Conservation (phyloP, 169 alveolate species). For the Eimeria necatrix region DNA sequence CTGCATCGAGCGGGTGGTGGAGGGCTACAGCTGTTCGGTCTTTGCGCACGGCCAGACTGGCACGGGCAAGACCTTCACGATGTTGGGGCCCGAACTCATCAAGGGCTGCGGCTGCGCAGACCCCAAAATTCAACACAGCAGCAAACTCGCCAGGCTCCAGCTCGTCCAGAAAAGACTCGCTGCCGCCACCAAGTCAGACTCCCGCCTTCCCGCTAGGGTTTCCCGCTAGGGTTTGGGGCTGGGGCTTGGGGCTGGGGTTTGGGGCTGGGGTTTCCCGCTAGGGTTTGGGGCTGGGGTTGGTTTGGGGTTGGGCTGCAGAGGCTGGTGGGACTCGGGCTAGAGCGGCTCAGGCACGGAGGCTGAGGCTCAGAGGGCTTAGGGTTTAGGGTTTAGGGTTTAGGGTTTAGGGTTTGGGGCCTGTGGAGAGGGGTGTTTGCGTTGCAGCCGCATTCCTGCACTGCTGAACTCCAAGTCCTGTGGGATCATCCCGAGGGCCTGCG, state of each 20-base stretch:
- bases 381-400: neutral
- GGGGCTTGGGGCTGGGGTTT: no score
- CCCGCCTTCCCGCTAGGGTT: neutral
- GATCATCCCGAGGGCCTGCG: constrained; percentile 88
- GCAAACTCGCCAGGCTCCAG: neutral
- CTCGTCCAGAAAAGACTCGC: constrained; percentile 45
- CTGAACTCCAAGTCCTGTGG: constrained; percentile 85
- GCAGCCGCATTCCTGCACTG: constrained; percentile 71
- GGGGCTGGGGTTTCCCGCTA: no score
- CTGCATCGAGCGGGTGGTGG: constrained; percentile 83
- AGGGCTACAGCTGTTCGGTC: constrained; percentile 85
- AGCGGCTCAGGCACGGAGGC: no score
- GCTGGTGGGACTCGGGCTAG: no score
- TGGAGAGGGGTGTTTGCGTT: neutral
- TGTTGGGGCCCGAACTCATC: constrained; percentile 88
- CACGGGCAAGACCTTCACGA: constrained; percentile 88
- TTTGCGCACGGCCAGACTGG: constrained; percentile 90
- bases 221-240: no score
- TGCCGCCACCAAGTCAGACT: constrained; percentile 13
- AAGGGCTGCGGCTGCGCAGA: constrained; percentile 78
- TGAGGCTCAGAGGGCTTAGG: neutral
- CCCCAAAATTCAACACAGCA: neutral
- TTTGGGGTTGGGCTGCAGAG: no score
- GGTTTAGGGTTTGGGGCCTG: neutral
- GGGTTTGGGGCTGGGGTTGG: no score